Base-by-base conservation (phyloP, 208 protist genomes). In the Acanthamoeba lenticulata region DNA sequence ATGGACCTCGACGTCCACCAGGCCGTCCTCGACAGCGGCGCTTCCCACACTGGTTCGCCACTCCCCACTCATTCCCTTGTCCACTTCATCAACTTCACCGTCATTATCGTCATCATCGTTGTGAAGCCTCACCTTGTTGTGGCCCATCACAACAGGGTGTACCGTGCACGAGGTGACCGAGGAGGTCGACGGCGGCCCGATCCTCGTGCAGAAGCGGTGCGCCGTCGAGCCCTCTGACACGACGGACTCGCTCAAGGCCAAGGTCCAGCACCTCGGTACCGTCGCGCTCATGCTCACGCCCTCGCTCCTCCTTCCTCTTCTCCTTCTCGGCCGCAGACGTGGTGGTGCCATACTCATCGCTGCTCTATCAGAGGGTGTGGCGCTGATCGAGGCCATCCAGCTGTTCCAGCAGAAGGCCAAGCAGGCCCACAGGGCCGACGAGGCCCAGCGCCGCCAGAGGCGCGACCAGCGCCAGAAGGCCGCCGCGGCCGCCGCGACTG, bases 1-100 rank as follows among this genome's bases (percentile, higher is more conserved):
- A 94, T 94, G 90, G 90, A 94, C 90, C 67, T 94, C 38, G 67
- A 94, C 47, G 90, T 94, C 0, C 90, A 94, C 36, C n/a, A 94
- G 47, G 90, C 42, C 32, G 90, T 94, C 0, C 4, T 94, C 47
- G 67, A 94, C 19, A 69, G 52, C 42, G 85, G 52, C 42, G 85
- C 55, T 55, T 19, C 32, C 19, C 17, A 81, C 17, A 44, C 69
- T 29, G 69, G 69, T 81, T n/a, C 57, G 19, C 24, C 21, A n/a
- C 24, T 19, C 19, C 21, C 57, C 19, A 65, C 24, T 65, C 21
- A 19, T 65, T 65, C 21, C 19, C 21, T 65, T 65, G 21, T 65
- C 57, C 24, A n/a, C 57, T 24, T 24, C n/a, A n/a, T n/a, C 19
- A n/a, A n/a, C 9, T 60, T 60, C 52, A 60, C 19, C 52, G 52